phyloP scores from a whole-genome alignment of 2,329 filamentous ascomycete genomes.

The Aspergillaceae sp. region DNA sequence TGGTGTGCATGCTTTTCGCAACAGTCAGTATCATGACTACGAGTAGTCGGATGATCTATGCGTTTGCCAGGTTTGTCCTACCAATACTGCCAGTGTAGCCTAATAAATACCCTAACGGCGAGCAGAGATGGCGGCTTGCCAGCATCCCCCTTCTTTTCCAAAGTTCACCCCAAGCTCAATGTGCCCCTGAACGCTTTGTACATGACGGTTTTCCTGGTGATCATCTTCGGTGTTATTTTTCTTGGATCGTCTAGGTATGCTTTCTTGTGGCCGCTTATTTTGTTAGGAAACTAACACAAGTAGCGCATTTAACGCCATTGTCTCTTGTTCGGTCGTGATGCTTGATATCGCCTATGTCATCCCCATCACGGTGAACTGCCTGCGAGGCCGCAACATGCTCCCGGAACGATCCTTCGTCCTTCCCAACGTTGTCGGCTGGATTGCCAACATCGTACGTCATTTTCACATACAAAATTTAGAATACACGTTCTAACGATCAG shows the following conservation, averaged over 20 bases:
- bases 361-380: slow-evolving; percentile 60
- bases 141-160: slow-evolving; percentile 50
- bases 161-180: slow-evolving; percentile 52
- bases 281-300: background rate
- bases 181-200: slow-evolving; percentile 60
- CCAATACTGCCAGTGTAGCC: no score
- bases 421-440: slow-evolving; percentile 49
- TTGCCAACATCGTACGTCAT: slow-evolving; percentile 44
- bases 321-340: slow-evolving; percentile 62
- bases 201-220: slow-evolving; percentile 51
- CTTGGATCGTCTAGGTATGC: slow-evolving; percentile 48
- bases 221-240: slow-evolving; percentile 62
- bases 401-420: slow-evolving; percentile 54
- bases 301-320: slow-evolving; percentile 63
- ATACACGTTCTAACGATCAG: slow-evolving; percentile 1
- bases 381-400: slow-evolving; percentile 57
- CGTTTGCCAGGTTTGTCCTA: slow-evolving; percentile 21
- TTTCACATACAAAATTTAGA: background rate
- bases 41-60: slow-evolving; percentile 28
- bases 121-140: slow-evolving; percentile 58
- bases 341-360: slow-evolving; percentile 67
- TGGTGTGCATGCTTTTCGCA: slow-evolving; percentile 25
- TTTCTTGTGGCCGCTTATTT: slow-evolving; percentile 11
- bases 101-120: slow-evolving; percentile 1
- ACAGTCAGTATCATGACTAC: slow-evolving; percentile 28